Conservation (phyloP, 1,284 basidiomycete species). For the Laetiporus sulphureus region DNA sequence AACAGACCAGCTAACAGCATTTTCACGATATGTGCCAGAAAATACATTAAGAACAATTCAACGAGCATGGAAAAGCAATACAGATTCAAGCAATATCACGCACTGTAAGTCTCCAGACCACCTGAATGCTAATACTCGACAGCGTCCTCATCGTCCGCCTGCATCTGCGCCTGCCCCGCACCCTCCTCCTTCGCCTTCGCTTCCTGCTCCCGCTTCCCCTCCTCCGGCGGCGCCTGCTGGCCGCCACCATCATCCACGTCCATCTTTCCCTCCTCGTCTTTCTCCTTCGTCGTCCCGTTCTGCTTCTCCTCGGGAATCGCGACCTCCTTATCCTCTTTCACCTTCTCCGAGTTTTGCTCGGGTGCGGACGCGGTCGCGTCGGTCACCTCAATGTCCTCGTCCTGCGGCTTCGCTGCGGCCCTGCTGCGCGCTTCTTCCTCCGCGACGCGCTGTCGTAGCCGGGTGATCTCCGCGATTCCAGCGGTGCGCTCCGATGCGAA, state of each 20-base stretch:
- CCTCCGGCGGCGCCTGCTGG: conserved; percentile 7
- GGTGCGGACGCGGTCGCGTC: conserved; percentile 6
- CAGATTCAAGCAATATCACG: neutral
- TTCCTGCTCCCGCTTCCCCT: conserved; percentile 13
- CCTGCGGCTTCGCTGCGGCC: conserved; percentile 22
- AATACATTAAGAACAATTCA: neutral
- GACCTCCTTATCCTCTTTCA: conserved; percentile 15
- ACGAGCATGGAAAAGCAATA: neutral
- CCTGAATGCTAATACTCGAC: conserved; percentile 42
- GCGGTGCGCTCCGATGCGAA: conserved; percentile 54
- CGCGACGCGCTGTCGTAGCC: conserved; percentile 55
- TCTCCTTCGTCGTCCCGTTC: conserved; percentile 9
- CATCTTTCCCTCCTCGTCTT: conserved; percentile 18
- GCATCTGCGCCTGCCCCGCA: conserved; percentile 29
- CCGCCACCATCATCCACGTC: conserved; percentile 20
- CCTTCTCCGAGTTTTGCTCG: conserved; percentile 4
- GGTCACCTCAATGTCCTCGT: conserved; percentile 11
- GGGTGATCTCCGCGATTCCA: conserved; percentile 56
- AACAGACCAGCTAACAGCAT: neutral
- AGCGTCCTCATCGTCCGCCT: conserved; percentile 52
- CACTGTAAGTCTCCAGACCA: neutral
- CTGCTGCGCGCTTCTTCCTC: conserved; percentile 46
- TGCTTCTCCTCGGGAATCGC: conserved; percentile 11
- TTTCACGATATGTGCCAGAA: neutral
- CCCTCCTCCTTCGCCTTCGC: conserved; percentile 27